Conservation (phyloP, 306 rosid species). For the Cucumis sativus region DNA sequence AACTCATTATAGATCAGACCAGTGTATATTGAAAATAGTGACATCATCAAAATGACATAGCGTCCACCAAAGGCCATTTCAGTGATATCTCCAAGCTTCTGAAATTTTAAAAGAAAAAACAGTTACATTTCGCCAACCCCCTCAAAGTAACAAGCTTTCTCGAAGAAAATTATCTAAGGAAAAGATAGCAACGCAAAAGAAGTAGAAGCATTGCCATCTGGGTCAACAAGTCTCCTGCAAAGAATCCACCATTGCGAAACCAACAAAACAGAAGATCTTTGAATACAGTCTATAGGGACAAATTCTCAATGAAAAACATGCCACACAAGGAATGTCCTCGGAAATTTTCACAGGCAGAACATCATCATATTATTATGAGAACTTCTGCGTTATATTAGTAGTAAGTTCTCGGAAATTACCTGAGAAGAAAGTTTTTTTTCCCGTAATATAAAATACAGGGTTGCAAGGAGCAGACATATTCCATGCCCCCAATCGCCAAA, state of each 20-base stretch:
- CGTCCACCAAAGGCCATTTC: slow-evolving; percentile 99
- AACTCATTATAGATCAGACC: slow-evolving; percentile 93
- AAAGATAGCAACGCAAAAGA: background rate
- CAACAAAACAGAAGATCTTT: too few species aligned
- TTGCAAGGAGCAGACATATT: slow-evolving; percentile 69
- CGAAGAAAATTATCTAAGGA: background rate
- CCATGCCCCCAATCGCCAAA: slow-evolving; percentile 99
- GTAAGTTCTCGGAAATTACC: slow-evolving; percentile 36
- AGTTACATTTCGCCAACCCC: slow-evolving; percentile 16
- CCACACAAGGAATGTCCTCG: too few species aligned
- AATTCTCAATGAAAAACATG: too few species aligned
- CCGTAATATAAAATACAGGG: slow-evolving; percentile 57
- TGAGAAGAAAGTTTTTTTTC: slow-evolving; percentile 75
- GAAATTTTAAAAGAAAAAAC: slow-evolving; percentile 17
- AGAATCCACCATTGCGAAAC: too few species aligned
- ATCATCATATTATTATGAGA: background rate
- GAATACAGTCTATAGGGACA: too few species aligned
- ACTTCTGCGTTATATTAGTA: background rate
- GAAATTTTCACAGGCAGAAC: background rate
- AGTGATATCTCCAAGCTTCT: slow-evolving; percentile 95
- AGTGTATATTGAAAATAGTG: slow-evolving; percentile 89
- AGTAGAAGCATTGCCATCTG: background rate
- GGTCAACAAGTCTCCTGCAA: background rate
- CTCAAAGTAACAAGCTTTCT: background rate
- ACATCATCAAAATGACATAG: slow-evolving; percentile 78